Conservation (phyloP, 2,329 filamentous ascomycete species). For the Penicillium decumbens region DNA sequence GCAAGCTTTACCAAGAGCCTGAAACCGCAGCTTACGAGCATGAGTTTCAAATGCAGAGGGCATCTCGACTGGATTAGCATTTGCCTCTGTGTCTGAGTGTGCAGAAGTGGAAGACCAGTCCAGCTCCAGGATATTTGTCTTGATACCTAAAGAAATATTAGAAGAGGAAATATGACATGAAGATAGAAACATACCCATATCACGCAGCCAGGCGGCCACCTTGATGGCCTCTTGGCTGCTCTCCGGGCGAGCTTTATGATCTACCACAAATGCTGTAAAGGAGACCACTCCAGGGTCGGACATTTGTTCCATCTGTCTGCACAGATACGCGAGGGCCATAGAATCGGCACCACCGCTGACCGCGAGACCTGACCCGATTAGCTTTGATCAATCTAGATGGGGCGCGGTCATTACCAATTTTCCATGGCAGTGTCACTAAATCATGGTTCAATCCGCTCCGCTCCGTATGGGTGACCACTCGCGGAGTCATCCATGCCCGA, state of each 20-base stretch:
- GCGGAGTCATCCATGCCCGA: slow-evolving; percentile 27
- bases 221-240: slow-evolving; percentile 53
- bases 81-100: not conserved
- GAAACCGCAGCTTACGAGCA: slow-evolving; percentile 71
- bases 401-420: slow-evolving; percentile 25
- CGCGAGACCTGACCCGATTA: slow-evolving; percentile 59
- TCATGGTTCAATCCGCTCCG: slow-evolving; percentile 7
- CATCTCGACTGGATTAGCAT: slow-evolving; percentile 32
- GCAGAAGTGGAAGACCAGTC: slow-evolving; percentile 46
- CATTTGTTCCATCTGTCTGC: slow-evolving; percentile 46
- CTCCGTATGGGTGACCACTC: slow-evolving; percentile 7
- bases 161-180: not conserved
- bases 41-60: slow-evolving; percentile 68
- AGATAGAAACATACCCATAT: slow-evolving; percentile 36
- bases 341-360: slow-evolving; percentile 93
- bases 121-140: slow-evolving; percentile 40
- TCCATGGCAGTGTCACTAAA: slow-evolving; percentile 19
- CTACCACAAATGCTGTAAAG: slow-evolving; percentile 56
- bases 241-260: slow-evolving; percentile 55
- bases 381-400: slow-evolving; percentile 2
- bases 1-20: slow-evolving; percentile 61
- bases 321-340: slow-evolving; percentile 86
- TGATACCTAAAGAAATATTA: slow-evolving; percentile 25
- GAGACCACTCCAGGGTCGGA: slow-evolving; percentile 21
- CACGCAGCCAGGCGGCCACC: slow-evolving; percentile 45